These are phyloP conservation scores for Diphasiastrum complanatum DNA, from an alignment of 83 land plant genomes.

Conservation along the genomic window DNA sequence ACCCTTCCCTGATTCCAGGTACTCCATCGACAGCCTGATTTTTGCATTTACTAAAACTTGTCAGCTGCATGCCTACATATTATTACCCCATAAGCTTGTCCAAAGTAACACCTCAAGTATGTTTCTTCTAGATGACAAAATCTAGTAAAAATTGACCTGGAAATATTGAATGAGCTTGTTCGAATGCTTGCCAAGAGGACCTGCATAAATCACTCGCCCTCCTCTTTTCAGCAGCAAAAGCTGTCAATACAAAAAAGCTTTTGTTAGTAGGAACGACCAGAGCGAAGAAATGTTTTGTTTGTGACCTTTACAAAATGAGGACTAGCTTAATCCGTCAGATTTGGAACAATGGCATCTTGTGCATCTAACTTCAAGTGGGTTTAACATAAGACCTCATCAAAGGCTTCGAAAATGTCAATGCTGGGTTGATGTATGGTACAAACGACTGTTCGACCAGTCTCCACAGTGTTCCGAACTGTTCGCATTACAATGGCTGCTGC, in stretches of 20 bases:
- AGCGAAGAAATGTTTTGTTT: too few relatives aligned
- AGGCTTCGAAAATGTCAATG: conserved; percentile 81
- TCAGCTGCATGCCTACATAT: neutral
- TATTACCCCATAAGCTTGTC: too few relatives aligned
- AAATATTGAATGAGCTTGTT: neutral
- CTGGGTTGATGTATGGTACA: conserved; percentile 89
- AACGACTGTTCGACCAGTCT: conserved; percentile 80
- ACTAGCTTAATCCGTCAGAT: too few relatives aligned
- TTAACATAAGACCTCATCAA: conserved; percentile 52
- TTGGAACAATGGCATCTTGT: too few relatives aligned
- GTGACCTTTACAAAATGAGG: too few relatives aligned
- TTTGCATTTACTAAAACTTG: neutral
- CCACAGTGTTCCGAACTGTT: conserved; percentile 75
- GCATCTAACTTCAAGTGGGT: too few relatives aligned
- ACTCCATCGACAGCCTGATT: conserved; percentile 12
- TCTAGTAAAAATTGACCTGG: neutral
- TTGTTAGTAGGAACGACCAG: neutral
- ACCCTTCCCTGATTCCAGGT: conserved; percentile 15
- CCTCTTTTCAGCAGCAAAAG: conserved; percentile 22
- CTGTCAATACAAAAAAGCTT: conserved; percentile 9
- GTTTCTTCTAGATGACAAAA: too few relatives aligned
- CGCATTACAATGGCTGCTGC: conserved; percentile 92
- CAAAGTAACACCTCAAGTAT: too few relatives aligned
- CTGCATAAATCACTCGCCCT: neutral
- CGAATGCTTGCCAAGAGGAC: neutral